Evolutionary conservation across 345 rosid genomes (phyloP), one percentile per base, ranked within the genome.

Genomic region (Brassica carinata): DNA sequence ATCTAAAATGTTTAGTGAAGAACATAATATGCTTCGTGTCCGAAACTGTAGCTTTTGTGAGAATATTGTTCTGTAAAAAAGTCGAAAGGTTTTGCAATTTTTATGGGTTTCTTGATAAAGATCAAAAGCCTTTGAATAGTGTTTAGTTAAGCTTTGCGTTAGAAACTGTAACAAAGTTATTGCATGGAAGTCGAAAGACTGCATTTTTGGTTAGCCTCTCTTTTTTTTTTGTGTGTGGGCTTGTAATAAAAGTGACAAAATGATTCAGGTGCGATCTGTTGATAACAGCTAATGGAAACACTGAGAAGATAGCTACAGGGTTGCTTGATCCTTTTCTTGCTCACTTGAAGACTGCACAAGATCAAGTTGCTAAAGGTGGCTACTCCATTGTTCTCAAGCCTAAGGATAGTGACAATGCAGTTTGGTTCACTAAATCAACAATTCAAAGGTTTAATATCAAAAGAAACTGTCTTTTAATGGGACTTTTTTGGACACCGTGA

Each of bases 351-450:
- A 85, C 86, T 18, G 97, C 97, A 4, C 90, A 88, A 79, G 96
- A 92, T 31, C 97, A 93, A 83, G 80, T 93, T 83, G 88, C 79
- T 71, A 93, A 85, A 80, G 99, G 99, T 43, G 99, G 98, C 13
- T 96, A 96, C 82, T 93, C 99, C 9, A 92, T 96, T 81, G 82
- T 69, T 66, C 98, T 96, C 73, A 86, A 92, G 85, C 96, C 90
- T 2, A 90, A 87, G 31, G 78, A 85, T 76, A 84, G 77, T 69
- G 77, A 31, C 43, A 84, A 86, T 81, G 92, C 91, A 5, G 29
- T 86, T 76, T 96, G 99, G 99, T 93, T 96, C 82, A 92, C 97
- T 11, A 96, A 87, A 83, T 92, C 86, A 83, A 89, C 95, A 17
- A 40, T 93, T 26, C 94, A 89, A 86, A 93, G 96, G 98, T 95